Conservation (phyloP, 1,284 basidiomycete genomes). For the Ganoderma leucocontextum region DNA sequence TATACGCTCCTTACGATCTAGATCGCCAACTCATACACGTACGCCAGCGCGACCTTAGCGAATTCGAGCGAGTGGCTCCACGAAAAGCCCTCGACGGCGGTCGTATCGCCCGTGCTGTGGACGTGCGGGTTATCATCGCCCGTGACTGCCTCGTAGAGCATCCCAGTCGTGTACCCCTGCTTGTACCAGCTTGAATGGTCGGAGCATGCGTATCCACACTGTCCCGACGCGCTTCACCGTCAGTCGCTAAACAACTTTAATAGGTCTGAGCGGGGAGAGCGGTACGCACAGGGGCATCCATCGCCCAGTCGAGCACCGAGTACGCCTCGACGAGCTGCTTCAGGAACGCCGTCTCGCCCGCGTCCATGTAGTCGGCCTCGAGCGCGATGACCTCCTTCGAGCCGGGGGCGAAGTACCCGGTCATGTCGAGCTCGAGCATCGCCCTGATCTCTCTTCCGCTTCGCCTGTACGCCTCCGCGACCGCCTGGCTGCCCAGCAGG, state of each 20-base stretch:
- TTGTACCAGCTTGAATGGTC: conserved; percentile 56
- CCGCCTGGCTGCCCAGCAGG: conserved; percentile 70
- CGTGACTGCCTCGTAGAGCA: conserved; percentile 53
- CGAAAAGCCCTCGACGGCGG: conserved; percentile 57
- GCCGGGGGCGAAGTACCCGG: conserved; percentile 71
- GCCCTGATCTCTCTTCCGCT: conserved; percentile 54
- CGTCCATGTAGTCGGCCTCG: conserved; percentile 68
- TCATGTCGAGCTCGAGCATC: conserved; percentile 56
- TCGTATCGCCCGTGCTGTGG: conserved; percentile 54
- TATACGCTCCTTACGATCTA: background rate
- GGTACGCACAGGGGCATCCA: conserved; percentile 51
- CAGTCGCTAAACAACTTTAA: conserved; percentile 19
- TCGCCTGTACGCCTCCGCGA: conserved; percentile 65
- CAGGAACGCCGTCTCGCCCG: conserved; percentile 49
- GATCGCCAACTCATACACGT: conserved; percentile 50
- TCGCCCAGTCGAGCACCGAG: conserved; percentile 49
- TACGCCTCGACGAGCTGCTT: conserved; percentile 49
- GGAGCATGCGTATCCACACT: conserved; percentile 54
- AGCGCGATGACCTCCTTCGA: conserved; percentile 68
- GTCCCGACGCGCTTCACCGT: background rate
- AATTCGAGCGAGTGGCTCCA: conserved; percentile 60
- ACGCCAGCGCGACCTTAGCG: conserved; percentile 63
- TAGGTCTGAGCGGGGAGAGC: background rate
- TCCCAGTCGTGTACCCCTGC: conserved; percentile 52
- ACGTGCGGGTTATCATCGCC: conserved; percentile 58